Evolutionary conservation across 1,284 basidiomycete species (phyloP).

Genomic region (Heliocybe sulcata): DNA sequence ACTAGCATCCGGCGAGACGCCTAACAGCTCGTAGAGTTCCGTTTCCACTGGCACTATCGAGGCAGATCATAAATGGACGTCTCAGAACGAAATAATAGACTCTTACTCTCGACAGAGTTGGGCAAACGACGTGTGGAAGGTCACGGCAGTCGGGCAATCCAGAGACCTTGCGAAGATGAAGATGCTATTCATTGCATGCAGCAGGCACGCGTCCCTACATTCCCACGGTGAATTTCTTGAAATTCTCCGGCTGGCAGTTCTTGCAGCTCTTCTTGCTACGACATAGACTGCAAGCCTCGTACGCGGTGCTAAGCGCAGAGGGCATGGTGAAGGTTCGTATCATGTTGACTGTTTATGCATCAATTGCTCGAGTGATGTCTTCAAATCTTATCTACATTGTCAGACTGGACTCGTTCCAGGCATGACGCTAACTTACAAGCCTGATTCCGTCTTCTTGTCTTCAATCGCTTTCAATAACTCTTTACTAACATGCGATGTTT

Average conservation of each 20-base stretch:
- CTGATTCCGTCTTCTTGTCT: conserved; percentile 23
- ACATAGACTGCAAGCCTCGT: too few species aligned
- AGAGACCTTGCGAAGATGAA: background rate
- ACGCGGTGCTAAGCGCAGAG: background rate
- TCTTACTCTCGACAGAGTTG: conserved; percentile 17
- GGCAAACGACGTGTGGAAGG: conserved; percentile 8
- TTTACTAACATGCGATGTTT: background rate
- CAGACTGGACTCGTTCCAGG: conserved; percentile 39
- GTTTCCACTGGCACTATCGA: conserved; percentile 64
- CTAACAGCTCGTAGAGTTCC: conserved; percentile 76
- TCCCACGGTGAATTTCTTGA: background rate
- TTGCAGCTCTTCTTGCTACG: background rate
- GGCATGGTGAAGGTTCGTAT: background rate
- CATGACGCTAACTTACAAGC: conserved; percentile 27
- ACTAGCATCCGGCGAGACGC: conserved; percentile 58
- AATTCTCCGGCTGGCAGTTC: background rate
- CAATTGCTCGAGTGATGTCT: conserved; percentile 36
- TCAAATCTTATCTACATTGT: conserved; percentile 82
- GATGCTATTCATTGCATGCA: background rate
- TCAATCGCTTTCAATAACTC: background rate
- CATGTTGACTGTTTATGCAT: background rate
- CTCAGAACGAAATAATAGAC: conserved; percentile 7
- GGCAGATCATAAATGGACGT: conserved; percentile 3
- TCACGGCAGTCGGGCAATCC: background rate
- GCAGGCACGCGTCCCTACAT: background rate